These are phyloP conservation scores for Canna indica DNA, from an alignment of 176 grass and related monocot genomes.

Conservation along the genomic window DNA sequence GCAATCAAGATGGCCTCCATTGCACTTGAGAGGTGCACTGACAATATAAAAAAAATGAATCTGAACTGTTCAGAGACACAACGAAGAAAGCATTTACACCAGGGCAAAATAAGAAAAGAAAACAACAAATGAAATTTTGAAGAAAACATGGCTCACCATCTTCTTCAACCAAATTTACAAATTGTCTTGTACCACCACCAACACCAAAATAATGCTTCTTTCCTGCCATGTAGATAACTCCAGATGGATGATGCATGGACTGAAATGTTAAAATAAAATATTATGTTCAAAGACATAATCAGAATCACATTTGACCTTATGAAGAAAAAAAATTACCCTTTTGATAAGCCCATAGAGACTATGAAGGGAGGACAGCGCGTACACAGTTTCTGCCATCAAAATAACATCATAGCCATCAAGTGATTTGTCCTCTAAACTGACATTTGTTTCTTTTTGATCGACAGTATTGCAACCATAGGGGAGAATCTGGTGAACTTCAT, in stretches of 20 bases:
- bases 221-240: conserved; percentile 78
- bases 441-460: conserved; percentile 28
- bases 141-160: conserved; percentile 48
- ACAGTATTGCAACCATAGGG: conserved; percentile 23
- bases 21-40: too few species aligned
- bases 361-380: conserved; percentile 59
- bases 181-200: conserved; percentile 89
- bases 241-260: conserved; percentile 39
- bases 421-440: conserved; percentile 13
- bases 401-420: conserved; percentile 70
- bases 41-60: too few species aligned
- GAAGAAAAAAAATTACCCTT: conserved; percentile 32
- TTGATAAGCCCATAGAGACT: conserved; percentile 69
- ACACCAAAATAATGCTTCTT: conserved; percentile 98
- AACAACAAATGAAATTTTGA: conserved; percentile 12
- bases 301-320: not conserved
- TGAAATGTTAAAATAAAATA: conserved; percentile 27
- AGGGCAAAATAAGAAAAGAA: conserved; percentile 10
- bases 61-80: too few species aligned
- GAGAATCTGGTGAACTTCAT: conserved; percentile 69
- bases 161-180: conserved; percentile 79
- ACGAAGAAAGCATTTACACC: conserved; percentile 3
- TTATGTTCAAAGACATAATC: not conserved
- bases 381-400: conserved; percentile 93
- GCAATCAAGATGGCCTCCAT: too few species aligned